Evolutionary conservation across 495 filamentous ascomycete genomes (phyloP).

Genomic region (Tuber microsphaerosporum): DNA sequence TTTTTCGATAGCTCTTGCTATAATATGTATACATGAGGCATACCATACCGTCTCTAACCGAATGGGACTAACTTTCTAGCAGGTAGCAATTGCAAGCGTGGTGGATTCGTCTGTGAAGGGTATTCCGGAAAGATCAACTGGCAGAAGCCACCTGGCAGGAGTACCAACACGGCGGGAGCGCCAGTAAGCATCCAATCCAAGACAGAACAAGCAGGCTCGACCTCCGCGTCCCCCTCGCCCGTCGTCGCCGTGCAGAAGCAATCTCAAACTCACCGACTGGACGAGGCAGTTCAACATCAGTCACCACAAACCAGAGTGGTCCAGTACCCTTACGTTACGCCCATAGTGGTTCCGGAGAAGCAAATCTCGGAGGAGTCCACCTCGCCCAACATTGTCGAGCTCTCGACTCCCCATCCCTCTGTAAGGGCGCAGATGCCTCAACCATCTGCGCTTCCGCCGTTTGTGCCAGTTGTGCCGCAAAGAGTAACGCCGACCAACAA

Average conservation of each 20-base stretch:
- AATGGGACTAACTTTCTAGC: conserved; percentile 24
- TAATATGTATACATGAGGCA: neutral
- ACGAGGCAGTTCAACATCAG: conserved; percentile 11
- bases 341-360: conserved; percentile 43
- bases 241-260: conserved; percentile 39
- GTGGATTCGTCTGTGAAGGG: conserved; percentile 89
- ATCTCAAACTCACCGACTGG: conserved; percentile 37
- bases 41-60: neutral
- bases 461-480: conserved; percentile 16
- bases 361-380: conserved; percentile 20
- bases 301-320: conserved; percentile 11
- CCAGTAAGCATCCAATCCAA: conserved; percentile 82
- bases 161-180: conserved; percentile 51
- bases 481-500: conserved; percentile 11
- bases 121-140: conserved; percentile 73
- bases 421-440: neutral
- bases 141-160: conserved; percentile 59
- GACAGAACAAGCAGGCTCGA: conserved; percentile 55
- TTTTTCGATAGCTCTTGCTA: neutral
- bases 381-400: conserved; percentile 22
- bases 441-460: conserved; percentile 20
- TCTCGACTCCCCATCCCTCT: conserved; percentile 7
- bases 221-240: conserved; percentile 44
- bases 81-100: conserved; percentile 90
- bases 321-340: conserved; percentile 43